Evolutionary conservation across 2,329 filamentous ascomycete species (phyloP).

Genomic region (Cordyceps tenuipes): DNA sequence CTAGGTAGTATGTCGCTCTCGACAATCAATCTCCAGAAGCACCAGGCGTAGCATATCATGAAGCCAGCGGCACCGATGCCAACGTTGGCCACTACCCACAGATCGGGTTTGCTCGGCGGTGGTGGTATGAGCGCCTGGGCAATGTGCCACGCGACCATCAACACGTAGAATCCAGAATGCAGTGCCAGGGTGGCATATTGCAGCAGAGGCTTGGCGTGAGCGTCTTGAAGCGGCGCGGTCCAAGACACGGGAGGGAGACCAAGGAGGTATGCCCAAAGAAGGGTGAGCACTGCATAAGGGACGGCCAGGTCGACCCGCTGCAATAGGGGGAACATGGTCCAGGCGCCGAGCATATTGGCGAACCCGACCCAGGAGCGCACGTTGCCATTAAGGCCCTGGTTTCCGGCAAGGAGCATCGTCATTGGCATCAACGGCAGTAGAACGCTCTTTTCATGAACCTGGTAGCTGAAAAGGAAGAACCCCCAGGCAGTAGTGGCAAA

Average conservation of each 20-base stretch:
- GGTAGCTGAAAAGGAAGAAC: slow-evolving; percentile 96
- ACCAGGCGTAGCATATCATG: slow-evolving; percentile 84
- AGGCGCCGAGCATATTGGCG: slow-evolving; percentile 78
- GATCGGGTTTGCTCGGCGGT: slow-evolving; percentile 72
- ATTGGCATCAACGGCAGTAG: slow-evolving; percentile 87
- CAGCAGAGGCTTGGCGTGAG: slow-evolving; percentile 20
- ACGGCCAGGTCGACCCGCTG: slow-evolving; percentile 74
- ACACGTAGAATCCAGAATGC: slow-evolving; percentile 67
- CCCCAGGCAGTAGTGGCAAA: slow-evolving; percentile 85
- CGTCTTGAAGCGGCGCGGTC: slow-evolving; percentile 54
- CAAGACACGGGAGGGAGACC: slow-evolving; percentile 74
- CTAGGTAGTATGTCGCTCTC: slow-evolving; percentile 47
- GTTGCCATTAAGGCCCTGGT: slow-evolving; percentile 67
- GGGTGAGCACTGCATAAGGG: slow-evolving; percentile 75
- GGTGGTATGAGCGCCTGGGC: slow-evolving; percentile 60
- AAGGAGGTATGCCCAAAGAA: slow-evolving; percentile 86
- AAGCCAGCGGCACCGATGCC: slow-evolving; percentile 81
- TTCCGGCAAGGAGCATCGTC: slow-evolving; percentile 75
- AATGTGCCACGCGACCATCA: slow-evolving; percentile 76
- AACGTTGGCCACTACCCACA: slow-evolving; percentile 91
- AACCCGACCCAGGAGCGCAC: slow-evolving; percentile 90
- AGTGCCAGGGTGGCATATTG: slow-evolving; percentile 55
- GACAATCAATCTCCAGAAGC: slow-evolving; percentile 57
- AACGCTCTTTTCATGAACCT: slow-evolving; percentile 97
- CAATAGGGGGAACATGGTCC: slow-evolving; percentile 91